phyloP scores from a whole-genome alignment of 2,329 filamentous ascomycete species.

The Thielaviopsis musarum region DNA sequence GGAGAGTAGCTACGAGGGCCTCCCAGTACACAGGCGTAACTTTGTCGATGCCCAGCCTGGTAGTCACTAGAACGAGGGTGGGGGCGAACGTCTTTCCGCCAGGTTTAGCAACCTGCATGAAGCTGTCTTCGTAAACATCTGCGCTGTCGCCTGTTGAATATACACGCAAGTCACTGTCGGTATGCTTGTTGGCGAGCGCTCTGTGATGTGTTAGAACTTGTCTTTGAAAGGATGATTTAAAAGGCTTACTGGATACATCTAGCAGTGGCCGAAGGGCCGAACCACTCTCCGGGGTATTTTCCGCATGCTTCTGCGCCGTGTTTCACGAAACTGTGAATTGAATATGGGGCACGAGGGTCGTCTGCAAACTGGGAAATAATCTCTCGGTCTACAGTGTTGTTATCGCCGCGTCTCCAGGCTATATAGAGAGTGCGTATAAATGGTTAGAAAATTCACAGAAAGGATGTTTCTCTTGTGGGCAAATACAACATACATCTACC shows the following conservation, averaged over 20 bases:
- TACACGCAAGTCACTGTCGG: conserved; percentile 49
- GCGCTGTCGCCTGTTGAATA: conserved; percentile 82
- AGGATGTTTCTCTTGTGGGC: background rate
- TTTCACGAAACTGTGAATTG: conserved; percentile 83
- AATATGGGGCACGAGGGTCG: conserved; percentile 71
- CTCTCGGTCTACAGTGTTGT: conserved; percentile 43
- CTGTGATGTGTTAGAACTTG: conserved; percentile 26
- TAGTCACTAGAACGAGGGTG: conserved; percentile 77
- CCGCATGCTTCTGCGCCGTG: conserved; percentile 77
- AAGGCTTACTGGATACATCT: conserved; percentile 71
- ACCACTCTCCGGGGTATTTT: conserved; percentile 95
- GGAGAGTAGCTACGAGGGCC: conserved; percentile 67
- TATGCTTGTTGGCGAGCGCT: conserved; percentile 51
- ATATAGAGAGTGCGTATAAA: background rate
- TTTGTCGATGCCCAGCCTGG: conserved; percentile 80
- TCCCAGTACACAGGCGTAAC: conserved; percentile 93
- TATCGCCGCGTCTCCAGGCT: conserved; percentile 59
- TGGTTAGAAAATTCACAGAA: background rate
- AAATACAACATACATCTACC: conserved; percentile 49
- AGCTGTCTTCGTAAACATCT: conserved; percentile 83
- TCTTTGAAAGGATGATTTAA: background rate
- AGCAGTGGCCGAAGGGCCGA: conserved; percentile 91
- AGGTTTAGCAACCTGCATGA: conserved; percentile 59
- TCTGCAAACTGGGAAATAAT: conserved; percentile 78
- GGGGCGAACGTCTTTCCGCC: conserved; percentile 54